These are phyloP conservation scores for Phyllosticta citrichinensis DNA, from an alignment of 2,329 filamentous ascomycete species.

Conservation along the genomic window DNA sequence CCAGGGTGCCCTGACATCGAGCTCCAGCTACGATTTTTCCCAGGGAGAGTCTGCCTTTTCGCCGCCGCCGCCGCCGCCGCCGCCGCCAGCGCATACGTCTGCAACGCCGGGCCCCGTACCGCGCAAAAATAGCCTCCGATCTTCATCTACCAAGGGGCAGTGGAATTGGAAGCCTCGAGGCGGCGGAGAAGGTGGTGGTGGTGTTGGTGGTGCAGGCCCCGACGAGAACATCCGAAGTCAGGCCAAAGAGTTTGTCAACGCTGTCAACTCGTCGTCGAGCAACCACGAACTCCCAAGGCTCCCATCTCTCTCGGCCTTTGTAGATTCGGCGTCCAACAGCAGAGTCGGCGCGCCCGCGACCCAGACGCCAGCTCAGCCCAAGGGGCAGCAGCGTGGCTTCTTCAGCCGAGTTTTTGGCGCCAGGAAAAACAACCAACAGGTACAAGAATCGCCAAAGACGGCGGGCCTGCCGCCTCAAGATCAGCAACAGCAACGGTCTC, in stretches of 20 bases:
- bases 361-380: conserved; percentile 21
- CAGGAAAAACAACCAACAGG: conserved; percentile 10
- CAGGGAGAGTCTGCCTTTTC: conserved; percentile 27
- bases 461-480: conserved; percentile 7
- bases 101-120: conserved; percentile 16
- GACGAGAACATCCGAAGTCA: conserved; percentile 34
- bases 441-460: conserved; percentile 5
- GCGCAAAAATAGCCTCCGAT: conserved; percentile 45
- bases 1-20: conserved; percentile 31
- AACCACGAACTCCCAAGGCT: conserved; percentile 31
- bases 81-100: conserved; percentile 36
- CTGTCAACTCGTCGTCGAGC: conserved; percentile 31
- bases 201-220: conserved; percentile 15
- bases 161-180: conserved; percentile 32
- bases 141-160: conserved; percentile 40
- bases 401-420: conserved; percentile 81
- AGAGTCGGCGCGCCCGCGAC: conserved; percentile 37
- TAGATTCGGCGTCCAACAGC: conserved; percentile 43
- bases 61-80: conserved; percentile 32
- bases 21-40: conserved; percentile 18
- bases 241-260: conserved; percentile 40
- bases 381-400: conserved; percentile 69
- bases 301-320: conserved; percentile 25
- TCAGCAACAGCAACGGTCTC: not conserved
- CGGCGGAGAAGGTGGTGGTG: not conserved